Evolutionary conservation across 345 rosid species (phyloP).

Genomic region (Microthlaspi erraticum): DNA sequence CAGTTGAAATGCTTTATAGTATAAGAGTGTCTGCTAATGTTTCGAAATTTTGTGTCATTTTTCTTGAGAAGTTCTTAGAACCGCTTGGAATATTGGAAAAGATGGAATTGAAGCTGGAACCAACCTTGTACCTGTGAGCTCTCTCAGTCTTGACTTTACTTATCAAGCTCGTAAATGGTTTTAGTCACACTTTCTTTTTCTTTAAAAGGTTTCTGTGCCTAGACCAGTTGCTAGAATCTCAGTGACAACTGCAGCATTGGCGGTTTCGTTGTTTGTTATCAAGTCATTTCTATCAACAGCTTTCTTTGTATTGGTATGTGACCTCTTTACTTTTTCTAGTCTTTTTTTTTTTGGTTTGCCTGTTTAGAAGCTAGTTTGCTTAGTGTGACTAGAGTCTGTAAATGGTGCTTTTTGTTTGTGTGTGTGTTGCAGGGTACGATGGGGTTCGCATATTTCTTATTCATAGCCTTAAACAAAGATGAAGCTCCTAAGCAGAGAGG

Average conservation of each 20-base stretch:
- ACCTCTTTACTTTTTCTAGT: background rate
- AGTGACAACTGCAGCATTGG: constrained; percentile 52
- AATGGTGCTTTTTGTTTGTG: background rate
- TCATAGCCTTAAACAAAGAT: constrained; percentile 87
- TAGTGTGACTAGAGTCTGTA: background rate
- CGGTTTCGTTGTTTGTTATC: constrained; percentile 61
- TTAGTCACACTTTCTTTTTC: constrained; percentile 23
- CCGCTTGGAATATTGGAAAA: constrained; percentile 78
- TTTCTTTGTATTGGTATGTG: constrained; percentile 80
- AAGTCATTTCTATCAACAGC: constrained; percentile 76
- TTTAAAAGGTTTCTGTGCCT: constrained; percentile 60
- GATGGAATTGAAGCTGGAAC: constrained; percentile 90
- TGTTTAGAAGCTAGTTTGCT: background rate
- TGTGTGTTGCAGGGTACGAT: constrained; percentile 70
- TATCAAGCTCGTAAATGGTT: background rate
- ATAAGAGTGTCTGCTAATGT: constrained; percentile 8
- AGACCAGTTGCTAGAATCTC: constrained; percentile 70
- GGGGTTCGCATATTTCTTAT: constrained; percentile 86
- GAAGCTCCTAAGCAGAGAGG: constrained; percentile 57
- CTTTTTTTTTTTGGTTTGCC: too few species aligned
- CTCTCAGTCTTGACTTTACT: constrained; percentile 22
- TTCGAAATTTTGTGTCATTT: background rate
- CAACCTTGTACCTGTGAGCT: constrained; percentile 83
- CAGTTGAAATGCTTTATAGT: background rate
- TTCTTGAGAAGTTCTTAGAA: constrained; percentile 59